Percentiles rank a stretch among this genome's conserved stretches.
Evolutionary conservation across 306 rosid genomes (phyloP).

Genomic region (apple (Malus domestica)): ASM211411v1 NC_041805.1:9775501-9776000

Average conservation of each 20-base stretch:
- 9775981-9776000: conserved; percentile 97
- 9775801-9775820: conserved; percentile 98
- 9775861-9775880: conserved; percentile 80
- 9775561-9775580: not conserved
- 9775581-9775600: not conserved
- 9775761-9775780: conserved; percentile 84
- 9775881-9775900: conserved; percentile 72
- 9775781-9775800: conserved; percentile 88
- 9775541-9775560: not conserved
- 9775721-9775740: conserved; percentile 86
- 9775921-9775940: conserved; percentile 97
- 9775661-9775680: conserved; percentile 70
- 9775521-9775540: not conserved
- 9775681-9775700: conserved; percentile 75
- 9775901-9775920: conserved; percentile 73
- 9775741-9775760: conserved; percentile 89
- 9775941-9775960: conserved; percentile 98
- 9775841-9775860: conserved; percentile 92
- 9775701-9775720: conserved; percentile 84
- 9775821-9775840: conserved; percentile 87
- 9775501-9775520: not conserved
- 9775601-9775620: conserved; percentile 83
- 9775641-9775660: conserved; percentile 54
- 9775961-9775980: conserved; percentile 98
- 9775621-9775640: conserved; percentile 67